phyloP scores from a whole-genome alignment of 371 early-diverging fungal genomes.

The Rhizopus arrhizus region DNA sequence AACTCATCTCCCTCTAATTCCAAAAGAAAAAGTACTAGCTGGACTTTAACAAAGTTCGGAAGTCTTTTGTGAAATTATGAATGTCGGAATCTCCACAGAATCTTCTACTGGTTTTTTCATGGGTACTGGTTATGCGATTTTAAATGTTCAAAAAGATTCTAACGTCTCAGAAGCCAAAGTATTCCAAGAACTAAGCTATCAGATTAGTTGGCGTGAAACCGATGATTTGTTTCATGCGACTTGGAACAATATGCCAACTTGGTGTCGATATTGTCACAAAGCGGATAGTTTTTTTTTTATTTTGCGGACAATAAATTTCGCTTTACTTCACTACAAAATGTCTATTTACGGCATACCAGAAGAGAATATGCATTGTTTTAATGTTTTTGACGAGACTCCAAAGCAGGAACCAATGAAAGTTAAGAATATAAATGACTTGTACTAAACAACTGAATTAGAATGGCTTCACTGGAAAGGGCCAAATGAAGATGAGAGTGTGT shows the following conservation, averaged over 20 bases:
- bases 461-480: constrained; percentile 16
- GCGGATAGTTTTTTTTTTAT: not conserved
- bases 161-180: too few species aligned
- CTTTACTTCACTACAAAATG: too few species aligned
- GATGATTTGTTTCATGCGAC: not conserved
- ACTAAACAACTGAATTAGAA: too few species aligned
- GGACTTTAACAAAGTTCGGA: too few species aligned
- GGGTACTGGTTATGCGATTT: not conserved
- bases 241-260: constrained; percentile 10
- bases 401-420: constrained; percentile 11
- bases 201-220: not conserved
- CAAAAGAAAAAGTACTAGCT: too few species aligned
- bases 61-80: not conserved
- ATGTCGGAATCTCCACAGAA: not conserved
- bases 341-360: constrained; percentile 8
- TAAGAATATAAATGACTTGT: constrained; percentile 4
- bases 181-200: not conserved
- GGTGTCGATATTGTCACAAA: constrained; percentile 8
- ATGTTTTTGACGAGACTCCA: constrained; percentile 7
- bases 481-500: constrained; percentile 1
- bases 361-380: constrained; percentile 20
- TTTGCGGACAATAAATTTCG: too few species aligned
- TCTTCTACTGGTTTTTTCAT: not conserved
- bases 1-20: too few species aligned
- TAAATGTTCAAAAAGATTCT: not conserved